Evolutionary conservation across 495 filamentous ascomycete species (phyloP), one percentile per base, ranked within the genome.

Genomic region (Patellaria atrata): DNA sequence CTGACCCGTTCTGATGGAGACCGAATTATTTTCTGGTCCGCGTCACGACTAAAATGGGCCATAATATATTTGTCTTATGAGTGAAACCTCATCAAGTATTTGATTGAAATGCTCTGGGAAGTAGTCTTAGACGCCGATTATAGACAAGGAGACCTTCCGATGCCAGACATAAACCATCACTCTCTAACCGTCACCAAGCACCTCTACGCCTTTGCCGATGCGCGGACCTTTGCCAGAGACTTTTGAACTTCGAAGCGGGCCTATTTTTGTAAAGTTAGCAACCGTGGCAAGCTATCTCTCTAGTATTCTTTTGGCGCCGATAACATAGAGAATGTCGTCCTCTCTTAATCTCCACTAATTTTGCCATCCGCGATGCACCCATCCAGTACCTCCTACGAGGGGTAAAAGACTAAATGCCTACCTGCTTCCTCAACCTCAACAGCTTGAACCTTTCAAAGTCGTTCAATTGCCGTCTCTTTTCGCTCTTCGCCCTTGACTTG

Each of bases 371-470:
- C n/a, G n/a, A n/a, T n/a, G n/a, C n/a, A n/a, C n/a, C n/a, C n/a
- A n/a, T n/a, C n/a, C n/a, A n/a, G n/a, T n/a, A n/a, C n/a, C n/a
- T n/a, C n/a, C 6, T 11, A 6, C 15, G 6, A 38, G 12, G 22
- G 24, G 16, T 20, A 14, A 19, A 21, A 39, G 19, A 22, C 26
- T n/a, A 9, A 22, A 15, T 21, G 66, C 73, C 43, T 64, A 78
- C 73, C 80, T 94, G 86, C 77, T 96, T 96, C 75, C 79, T 84
- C 65, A 94, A 68, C 59, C 83, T 71, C 72, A 96, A 70, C 48
- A 96, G 86, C 77, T 96, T 94, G 82, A 96, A 99, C 55, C 89
- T 77, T 72, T 99, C 91, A 59, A 99, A 96, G 70, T 99, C 91
- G 67, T 72, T 87, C 43, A 99, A 70, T 50, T 76, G 75, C 63